Evolutionary conservation across 345 rosid species (phyloP), one percentile per base, ranked within the genome.

Genomic region (Populus alba): DNA sequence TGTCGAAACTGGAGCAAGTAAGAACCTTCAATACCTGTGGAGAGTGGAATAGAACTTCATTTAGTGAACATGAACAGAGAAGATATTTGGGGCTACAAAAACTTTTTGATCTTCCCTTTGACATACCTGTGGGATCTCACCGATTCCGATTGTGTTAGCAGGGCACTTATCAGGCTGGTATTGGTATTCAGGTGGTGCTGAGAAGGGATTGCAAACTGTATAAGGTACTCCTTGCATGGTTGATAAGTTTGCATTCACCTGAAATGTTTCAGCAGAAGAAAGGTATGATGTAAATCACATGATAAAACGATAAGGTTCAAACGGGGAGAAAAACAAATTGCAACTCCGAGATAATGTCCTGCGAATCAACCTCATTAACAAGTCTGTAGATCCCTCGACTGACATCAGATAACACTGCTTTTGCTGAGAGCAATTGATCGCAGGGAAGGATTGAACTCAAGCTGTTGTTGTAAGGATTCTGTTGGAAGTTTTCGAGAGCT

Each of bases 361-460:
- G 25, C 8, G 41, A 25, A 57, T 20, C 41, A 75, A 90, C 92
- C 88, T 87, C 65, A 7, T 82, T 85, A 53, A 90, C 94, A 65
- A 86, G 75, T 68, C 84, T 27, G 81, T 90, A 88, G 77, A 92
- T 85, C 72, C 86, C 90, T 35, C 73, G 79, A n/a, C 94, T 76
- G 35, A 90, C 88, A 75, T 87, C 85, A 2, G 33, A 79, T 16
- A 92, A 77, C 27, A 85, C 51, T 8, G 91, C 73, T 78, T 84
- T 80, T 55, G 92, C 97, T 1, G 83, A 77, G 27, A 72, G 89
- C 76, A 92, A 51, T 31, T 90, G 89, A 31, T 88, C 86, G 41
- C 97, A 92, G 18, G 94, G 97, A 27, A 92, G 87, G 78, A 92
- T 87, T 7, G 92, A 84, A 75, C 90, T 89, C 85, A 92, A 81